Evolutionary conservation across 2,329 filamentous ascomycete species (phyloP).

Genomic region (Sporothrix pseudoabietina): DNA sequence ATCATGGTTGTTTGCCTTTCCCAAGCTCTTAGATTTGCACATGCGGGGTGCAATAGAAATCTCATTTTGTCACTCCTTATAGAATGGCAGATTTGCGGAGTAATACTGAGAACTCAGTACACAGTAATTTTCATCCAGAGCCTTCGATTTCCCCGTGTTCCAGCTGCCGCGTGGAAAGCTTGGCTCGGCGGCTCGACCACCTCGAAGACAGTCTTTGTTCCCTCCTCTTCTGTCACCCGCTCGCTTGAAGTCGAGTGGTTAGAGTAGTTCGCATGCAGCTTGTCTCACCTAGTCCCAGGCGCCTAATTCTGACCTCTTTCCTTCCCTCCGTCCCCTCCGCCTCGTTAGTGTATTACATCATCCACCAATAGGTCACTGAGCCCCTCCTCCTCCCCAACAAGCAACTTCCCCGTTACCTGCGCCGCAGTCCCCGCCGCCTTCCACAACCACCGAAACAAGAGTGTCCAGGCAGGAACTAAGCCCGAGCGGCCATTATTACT

Average conservation of each 20-base stretch:
- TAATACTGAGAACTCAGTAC: no score
- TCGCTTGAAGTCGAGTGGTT: background rate
- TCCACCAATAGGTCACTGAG: constrained; percentile 25
- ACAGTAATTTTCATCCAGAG: background rate
- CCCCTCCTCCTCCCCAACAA: constrained; percentile 13
- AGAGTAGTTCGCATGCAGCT: background rate
- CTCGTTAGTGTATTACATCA: constrained; percentile 30
- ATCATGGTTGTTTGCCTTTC: no score
- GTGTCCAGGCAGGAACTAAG: background rate
- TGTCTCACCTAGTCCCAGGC: constrained; percentile 13
- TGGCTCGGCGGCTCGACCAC: constrained; percentile 2
- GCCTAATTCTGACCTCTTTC: constrained; percentile 12
- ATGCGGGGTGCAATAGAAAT: background rate
- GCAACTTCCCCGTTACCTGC: background rate
- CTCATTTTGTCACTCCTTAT: no score
- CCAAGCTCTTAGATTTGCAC: background rate
- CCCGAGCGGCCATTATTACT: constrained; percentile 12
- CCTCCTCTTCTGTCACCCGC: background rate
- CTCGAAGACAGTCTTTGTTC: background rate
- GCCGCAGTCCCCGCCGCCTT: constrained; percentile 26
- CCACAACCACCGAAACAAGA: constrained; percentile 25
- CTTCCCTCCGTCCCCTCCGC: constrained; percentile 3
- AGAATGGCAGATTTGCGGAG: no score
- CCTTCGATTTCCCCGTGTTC: constrained; percentile 4
- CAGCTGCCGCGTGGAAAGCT: background rate